phyloP scores from a whole-genome alignment of 108 stramenopile species.

The Pelagomonas calceolata region DNA sequence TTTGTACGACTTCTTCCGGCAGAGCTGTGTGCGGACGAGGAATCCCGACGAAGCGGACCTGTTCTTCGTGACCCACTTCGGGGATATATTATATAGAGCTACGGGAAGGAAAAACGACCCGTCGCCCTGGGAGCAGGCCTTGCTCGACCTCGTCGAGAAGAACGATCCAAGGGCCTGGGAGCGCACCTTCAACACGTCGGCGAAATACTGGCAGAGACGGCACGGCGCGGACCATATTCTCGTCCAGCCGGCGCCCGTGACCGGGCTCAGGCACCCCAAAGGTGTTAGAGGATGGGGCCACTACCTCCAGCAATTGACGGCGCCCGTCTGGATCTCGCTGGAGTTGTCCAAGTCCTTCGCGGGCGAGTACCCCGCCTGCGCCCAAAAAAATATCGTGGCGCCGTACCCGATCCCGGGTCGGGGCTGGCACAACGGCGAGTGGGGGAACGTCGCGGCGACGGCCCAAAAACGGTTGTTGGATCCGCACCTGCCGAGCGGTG shows the following conservation, averaged over 20 bases:
- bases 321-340: conserved; percentile 10
- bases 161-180: not conserved
- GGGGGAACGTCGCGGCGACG: not conserved
- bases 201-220: conserved; percentile 4
- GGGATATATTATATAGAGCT: conserved; percentile 7
- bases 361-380: conserved; percentile 18
- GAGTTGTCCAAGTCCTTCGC: conserved; percentile 7
- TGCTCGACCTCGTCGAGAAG: conserved; percentile 4
- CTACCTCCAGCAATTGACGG: conserved; percentile 4
- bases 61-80: conserved; percentile 11
- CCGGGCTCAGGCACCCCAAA: conserved; percentile 7
- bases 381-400: conserved; percentile 13
- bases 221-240: conserved; percentile 13
- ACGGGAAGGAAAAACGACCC: not conserved
- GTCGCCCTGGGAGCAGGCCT: not conserved
- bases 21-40: conserved; percentile 6
- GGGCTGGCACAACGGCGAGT: conserved; percentile 1
- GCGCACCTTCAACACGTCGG: conserved; percentile 7
- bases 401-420: conserved; percentile 15
- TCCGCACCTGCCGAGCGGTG: not conserved
- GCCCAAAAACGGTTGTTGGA: not conserved
- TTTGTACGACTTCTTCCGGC: conserved; percentile 9
- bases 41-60: conserved; percentile 16
- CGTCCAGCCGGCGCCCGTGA: conserved; percentile 17
- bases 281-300: conserved; percentile 8